phyloP scores from a whole-genome alignment of 495 filamentous ascomycete species.

The Chaetomium tenue region DNA sequence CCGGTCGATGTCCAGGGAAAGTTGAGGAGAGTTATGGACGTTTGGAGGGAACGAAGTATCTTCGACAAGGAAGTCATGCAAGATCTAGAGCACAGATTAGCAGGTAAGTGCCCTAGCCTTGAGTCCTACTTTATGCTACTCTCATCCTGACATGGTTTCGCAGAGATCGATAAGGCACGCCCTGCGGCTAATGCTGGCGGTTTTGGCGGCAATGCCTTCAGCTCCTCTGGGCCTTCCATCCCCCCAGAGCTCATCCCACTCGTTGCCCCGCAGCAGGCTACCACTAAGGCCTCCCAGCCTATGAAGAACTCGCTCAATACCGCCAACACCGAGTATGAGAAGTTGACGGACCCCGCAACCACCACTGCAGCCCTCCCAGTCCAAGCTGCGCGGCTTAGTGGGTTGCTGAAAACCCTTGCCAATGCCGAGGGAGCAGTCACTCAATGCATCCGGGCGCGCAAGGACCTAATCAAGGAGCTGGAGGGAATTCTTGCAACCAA shows the following conservation, averaged over 20 bases:
- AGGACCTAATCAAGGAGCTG: constrained; percentile 69
- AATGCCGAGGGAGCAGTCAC: constrained; percentile 89
- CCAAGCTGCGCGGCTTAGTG: constrained; percentile 83
- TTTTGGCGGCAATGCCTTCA: constrained; percentile 65
- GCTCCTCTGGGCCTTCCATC: constrained; percentile 56
- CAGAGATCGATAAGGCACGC: constrained; percentile 79
- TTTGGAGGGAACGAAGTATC: constrained; percentile 85
- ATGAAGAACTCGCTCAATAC: constrained; percentile 60
- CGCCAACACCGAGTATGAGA: constrained; percentile 78
- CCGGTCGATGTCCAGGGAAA: constrained; percentile 81
- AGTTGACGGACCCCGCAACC: constrained; percentile 67
- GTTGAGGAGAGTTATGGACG: constrained; percentile 83
- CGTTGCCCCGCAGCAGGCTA: constrained; percentile 64
- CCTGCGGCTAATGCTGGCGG: constrained; percentile 58
- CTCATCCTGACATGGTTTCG: constrained; percentile 2
- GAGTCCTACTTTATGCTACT: neutral
- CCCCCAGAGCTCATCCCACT: constrained; percentile 77
- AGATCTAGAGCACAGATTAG: constrained; percentile 71
- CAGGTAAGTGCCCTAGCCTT: constrained; percentile 53
- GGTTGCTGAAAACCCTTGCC: constrained; percentile 80
- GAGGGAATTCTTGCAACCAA: constrained; percentile 79
- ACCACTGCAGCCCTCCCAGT: constrained; percentile 72
- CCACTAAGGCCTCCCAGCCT: constrained; percentile 65
- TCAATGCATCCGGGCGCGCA: constrained; percentile 83
- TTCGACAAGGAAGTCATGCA: constrained; percentile 77